Evolutionary conservation across 1,139 yeast genomes (phyloP).

Genomic region (Wickerhamomyces sp.): DNA sequence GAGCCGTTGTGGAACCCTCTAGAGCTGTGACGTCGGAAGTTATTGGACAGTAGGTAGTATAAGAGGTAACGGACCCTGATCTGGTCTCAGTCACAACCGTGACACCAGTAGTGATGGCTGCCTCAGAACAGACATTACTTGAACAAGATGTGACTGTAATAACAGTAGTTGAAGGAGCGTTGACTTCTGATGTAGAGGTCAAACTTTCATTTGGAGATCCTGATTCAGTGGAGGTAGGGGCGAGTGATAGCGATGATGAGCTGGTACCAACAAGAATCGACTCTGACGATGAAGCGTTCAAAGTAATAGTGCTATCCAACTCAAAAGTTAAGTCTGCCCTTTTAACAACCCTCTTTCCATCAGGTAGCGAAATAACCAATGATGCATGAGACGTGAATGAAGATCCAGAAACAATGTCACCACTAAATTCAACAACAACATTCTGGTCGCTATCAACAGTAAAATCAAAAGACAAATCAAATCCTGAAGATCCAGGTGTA

Average conservation of each 20-base stretch:
- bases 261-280: background rate
- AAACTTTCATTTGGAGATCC: background rate
- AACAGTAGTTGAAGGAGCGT: conserved; percentile 9
- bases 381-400: background rate
- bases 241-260: background rate
- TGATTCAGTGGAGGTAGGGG: background rate
- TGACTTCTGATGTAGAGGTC: conserved; percentile 12
- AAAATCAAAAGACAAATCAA: background rate
- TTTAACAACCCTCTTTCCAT: background rate
- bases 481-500: background rate
- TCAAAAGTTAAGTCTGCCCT: background rate
- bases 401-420: background rate
- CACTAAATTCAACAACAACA: background rate
- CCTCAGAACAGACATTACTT: conserved; percentile 28
- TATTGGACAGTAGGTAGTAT: background rate
- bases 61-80: background rate
- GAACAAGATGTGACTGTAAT: conserved; percentile 26
- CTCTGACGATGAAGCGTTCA: background rate
- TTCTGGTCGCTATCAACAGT: background rate
- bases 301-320: background rate
- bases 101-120: conserved; percentile 15
- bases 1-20: background rate
- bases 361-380: background rate
- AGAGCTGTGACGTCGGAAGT: conserved; percentile 24
- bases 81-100: conserved; percentile 22